Base-by-base conservation (phyloP, 2,329 filamentous ascomycete genomes). In the Xylariaceae sp. region DNA sequence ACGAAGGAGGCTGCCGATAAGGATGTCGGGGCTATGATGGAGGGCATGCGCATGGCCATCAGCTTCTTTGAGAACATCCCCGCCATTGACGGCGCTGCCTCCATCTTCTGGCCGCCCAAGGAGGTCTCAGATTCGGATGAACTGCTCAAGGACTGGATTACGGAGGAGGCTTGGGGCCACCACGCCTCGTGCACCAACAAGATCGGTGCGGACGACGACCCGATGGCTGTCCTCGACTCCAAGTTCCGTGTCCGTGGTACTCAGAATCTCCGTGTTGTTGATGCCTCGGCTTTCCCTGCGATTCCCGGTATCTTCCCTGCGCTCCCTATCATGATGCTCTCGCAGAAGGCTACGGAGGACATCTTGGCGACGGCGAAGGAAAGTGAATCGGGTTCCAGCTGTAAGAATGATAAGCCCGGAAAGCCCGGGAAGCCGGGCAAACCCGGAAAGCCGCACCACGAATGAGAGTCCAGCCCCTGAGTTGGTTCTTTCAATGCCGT, bases 41-140 rank as follows among this genome's bases (percentile, higher is more conserved):
- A 88, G 66, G 82, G 78, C 1, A 73, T 88, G 53, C 67, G 77
- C 57, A 77, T 83, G 6, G 75, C 79, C 0, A 79, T 84, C 3
- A 71, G 77, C 6, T 77, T 80, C 35, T 70, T 75, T 51, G 64
- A 65, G 73, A 57, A 77, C 72, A 66, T 79, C 75, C 34, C 73
- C 72, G 62, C 74, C 66, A 61, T 78, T 71, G 61, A 78, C 67
- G 69, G 77, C 71, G 58, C 71, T 4, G 58, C 68, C 17, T 55
- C 65, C 41, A 49, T 62, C 35, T 66, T 68, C 51, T 70, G 64
- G 65, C 69, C 65, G 1, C 65, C 65, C 2, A 51, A 41, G 35
- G 59, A 67, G 7, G 59, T 66, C 17, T 39, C 10, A 9, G 59
- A 66, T 3, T 60, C 66, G n/a, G 66, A 64, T 17, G 61, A 65